A percentile compares a stretch with the other conserved stretches of the same genome.
These are phyloP conservation scores for Crepidotus variabilis DNA, from an alignment of 768 basidiomycete species.

Conservation along the genomic window DNA sequence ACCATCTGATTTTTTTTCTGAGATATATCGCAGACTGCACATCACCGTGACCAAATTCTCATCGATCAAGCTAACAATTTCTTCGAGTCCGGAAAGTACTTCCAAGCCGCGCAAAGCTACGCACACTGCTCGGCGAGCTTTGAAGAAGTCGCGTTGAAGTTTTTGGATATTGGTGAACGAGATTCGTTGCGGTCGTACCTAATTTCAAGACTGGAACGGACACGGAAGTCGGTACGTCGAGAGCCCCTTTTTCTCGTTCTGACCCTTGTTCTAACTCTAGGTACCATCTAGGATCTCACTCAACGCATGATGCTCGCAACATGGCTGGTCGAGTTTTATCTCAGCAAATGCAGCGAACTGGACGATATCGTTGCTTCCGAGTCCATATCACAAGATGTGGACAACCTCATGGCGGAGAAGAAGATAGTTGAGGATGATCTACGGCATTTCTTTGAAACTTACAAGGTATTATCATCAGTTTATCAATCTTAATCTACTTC, in stretches of 20 bases:
- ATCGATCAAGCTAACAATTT: slow-evolving; percentile 78
- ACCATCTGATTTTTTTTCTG: no score
- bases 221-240: slow-evolving; percentile 68
- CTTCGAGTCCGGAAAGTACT: slow-evolving; percentile 78
- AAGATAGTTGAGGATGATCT: slow-evolving; percentile 89
- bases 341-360: slow-evolving; percentile 93
- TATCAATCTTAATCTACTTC: no score
- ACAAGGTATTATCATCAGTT: slow-evolving; percentile 57
- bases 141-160: slow-evolving; percentile 89
- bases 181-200: slow-evolving; percentile 91
- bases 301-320: slow-evolving; percentile 98
- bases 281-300: slow-evolving; percentile 65
- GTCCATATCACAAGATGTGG: slow-evolving; percentile 73
- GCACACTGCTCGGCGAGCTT: slow-evolving; percentile 85
- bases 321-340: slow-evolving; percentile 96
- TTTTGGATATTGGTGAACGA: slow-evolving; percentile 84
- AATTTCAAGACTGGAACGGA: slow-evolving; percentile 80
- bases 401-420: slow-evolving; percentile 79
- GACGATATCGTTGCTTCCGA: slow-evolving; percentile 93
- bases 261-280: neutral
- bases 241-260: neutral
- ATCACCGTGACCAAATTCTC: slow-evolving; percentile 82
- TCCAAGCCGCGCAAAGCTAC: slow-evolving; percentile 90
- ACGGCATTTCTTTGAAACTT: slow-evolving; percentile 88
- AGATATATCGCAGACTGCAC: slow-evolving; percentile 55